These are phyloP conservation scores for Fusarium avenaceum DNA, from an alignment of 2,329 filamentous ascomycete species.

Conservation along the genomic window DNA sequence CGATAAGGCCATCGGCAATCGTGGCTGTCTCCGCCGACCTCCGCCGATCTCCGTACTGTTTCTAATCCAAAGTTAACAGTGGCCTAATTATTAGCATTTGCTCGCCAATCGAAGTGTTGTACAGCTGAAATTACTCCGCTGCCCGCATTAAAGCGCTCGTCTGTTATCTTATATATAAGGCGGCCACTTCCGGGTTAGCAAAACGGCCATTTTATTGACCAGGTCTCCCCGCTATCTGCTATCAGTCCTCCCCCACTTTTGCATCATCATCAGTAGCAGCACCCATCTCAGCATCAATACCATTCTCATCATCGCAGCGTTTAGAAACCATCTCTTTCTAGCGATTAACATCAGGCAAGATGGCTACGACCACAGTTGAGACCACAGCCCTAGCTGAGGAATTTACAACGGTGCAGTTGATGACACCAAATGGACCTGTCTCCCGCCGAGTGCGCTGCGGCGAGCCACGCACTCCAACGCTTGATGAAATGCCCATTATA, in stretches of 20 bases:
- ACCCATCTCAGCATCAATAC: background rate
- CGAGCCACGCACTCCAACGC: constrained; percentile 14
- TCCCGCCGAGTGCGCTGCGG: constrained; percentile 19
- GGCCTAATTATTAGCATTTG: no score
- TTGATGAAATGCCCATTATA: constrained; percentile 14
- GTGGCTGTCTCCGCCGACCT: constrained; percentile 4
- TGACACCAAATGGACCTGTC: constrained; percentile 16
- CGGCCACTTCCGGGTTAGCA: fast-evolving
- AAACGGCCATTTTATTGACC: no score
- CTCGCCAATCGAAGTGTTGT: background rate
- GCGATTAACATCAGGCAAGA: fast-evolving
- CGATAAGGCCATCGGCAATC: constrained; percentile 3
- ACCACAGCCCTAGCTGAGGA: background rate
- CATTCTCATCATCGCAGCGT: no score
- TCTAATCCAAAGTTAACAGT: background rate
- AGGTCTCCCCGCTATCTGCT: background rate
- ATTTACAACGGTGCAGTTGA: constrained; percentile 14
- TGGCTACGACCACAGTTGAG: background rate
- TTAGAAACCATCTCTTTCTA: fast-evolving
- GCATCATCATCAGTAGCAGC: fast-evolving
- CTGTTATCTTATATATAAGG: background rate
- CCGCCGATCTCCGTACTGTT: constrained; percentile 12
- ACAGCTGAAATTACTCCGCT: background rate
- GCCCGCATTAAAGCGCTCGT: no score
- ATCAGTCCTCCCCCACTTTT: background rate